Evolutionary conservation across 2,329 filamentous ascomycete genomes (phyloP).

Genomic region (Monosporascus sp.): DNA sequence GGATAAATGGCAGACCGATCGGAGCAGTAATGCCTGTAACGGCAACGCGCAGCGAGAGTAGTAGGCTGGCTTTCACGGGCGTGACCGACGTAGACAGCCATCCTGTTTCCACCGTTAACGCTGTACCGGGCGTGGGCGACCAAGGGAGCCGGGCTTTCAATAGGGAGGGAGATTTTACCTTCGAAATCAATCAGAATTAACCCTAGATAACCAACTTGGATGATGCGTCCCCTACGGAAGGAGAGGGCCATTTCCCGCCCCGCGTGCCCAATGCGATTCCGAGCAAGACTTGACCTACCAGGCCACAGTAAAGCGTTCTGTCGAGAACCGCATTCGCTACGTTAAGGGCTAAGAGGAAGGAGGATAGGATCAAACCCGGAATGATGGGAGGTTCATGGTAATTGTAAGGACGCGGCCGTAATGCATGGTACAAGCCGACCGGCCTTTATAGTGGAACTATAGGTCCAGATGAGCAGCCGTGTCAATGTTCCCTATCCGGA

Average conservation of each 20-base stretch:
- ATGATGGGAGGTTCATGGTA: conserved; percentile 60
- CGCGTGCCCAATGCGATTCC: conserved; percentile 68
- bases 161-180: conserved; percentile 30
- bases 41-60: conserved; percentile 58
- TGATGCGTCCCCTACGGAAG: conserved; percentile 47
- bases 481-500: too few species aligned
- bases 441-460: too few species aligned
- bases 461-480: too few species aligned
- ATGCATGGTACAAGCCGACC: neutral
- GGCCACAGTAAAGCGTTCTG: conserved; percentile 59
- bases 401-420: conserved; percentile 36
- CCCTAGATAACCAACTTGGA: conserved; percentile 67
- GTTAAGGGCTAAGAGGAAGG: conserved; percentile 61
- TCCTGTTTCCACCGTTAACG: conserved; percentile 30
- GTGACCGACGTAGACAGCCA: conserved; percentile 52
- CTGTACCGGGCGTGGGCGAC: neutral
- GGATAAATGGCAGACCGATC: conserved; percentile 60
- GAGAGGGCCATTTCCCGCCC: conserved; percentile 54
- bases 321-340: conserved; percentile 53
- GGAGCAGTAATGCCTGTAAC: conserved; percentile 59
- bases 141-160: neutral
- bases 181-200: conserved; percentile 69
- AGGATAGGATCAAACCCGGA: conserved; percentile 54
- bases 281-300: conserved; percentile 66
- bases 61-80: conserved; percentile 53